These are phyloP conservation scores for Penicillium cosmopolitanum DNA, from an alignment of 495 filamentous ascomycete genomes.

Conservation along the genomic window DNA sequence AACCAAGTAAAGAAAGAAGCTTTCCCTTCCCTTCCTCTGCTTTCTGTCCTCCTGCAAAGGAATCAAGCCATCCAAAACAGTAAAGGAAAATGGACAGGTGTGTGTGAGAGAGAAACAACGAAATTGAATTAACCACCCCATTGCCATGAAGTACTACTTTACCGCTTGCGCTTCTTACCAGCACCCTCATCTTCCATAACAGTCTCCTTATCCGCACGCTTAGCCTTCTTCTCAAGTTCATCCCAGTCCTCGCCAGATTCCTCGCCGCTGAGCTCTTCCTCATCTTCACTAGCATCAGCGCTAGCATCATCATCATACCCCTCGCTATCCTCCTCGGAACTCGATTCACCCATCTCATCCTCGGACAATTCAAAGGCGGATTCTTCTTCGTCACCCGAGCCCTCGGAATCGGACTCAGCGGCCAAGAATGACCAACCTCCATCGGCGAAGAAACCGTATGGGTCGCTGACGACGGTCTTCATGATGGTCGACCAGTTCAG, in stretches of 20 bases:
- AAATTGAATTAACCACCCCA: no score
- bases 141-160: background rate
- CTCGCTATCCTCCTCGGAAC: slow-evolving; percentile 84
- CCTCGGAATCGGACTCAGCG: slow-evolving; percentile 86
- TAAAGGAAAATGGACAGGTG: no score
- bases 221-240: slow-evolving; percentile 87
- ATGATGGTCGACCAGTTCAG: slow-evolving; percentile 99
- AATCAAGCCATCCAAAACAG: no score
- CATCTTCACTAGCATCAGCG: slow-evolving; percentile 67
- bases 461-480: slow-evolving; percentile 95
- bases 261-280: slow-evolving; percentile 69
- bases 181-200: slow-evolving; percentile 72
- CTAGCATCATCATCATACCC: slow-evolving; percentile 93
- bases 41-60: no score
- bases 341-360: slow-evolving; percentile 80
- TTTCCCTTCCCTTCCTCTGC: no score
- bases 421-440: slow-evolving; percentile 95
- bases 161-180: slow-evolving; percentile 61
- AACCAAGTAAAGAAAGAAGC: no score
- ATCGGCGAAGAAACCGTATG: slow-evolving; percentile 91
- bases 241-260: slow-evolving; percentile 92
- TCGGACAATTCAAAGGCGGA: slow-evolving; percentile 88
- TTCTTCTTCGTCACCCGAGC: slow-evolving; percentile 81
- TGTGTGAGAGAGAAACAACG: no score
- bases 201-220: slow-evolving; percentile 79